Conservation (phyloP, 495 filamentous ascomycete species). For the Neurospora terricola region DNA sequence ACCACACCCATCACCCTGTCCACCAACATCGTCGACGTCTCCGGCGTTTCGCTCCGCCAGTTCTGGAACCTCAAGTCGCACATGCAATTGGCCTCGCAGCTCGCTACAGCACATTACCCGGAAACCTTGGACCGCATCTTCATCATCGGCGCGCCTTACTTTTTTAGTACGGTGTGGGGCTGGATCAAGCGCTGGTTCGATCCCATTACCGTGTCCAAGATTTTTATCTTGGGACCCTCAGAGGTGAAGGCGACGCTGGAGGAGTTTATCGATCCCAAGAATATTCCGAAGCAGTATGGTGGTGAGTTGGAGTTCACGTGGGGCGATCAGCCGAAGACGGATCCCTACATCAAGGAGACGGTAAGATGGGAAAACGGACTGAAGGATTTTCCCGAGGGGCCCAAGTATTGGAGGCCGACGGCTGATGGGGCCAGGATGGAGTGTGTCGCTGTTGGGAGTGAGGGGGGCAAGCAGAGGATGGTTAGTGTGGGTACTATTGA, state of each 20-base stretch:
- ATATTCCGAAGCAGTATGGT: slow-evolving; percentile 78
- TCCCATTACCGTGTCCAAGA: slow-evolving; percentile 84
- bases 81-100: slow-evolving; percentile 79
- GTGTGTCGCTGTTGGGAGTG: slow-evolving; percentile 35
- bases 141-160: slow-evolving; percentile 79
- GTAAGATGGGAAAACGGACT: slow-evolving; percentile 38
- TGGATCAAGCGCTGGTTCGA: slow-evolving; percentile 97
- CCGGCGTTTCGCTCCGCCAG: slow-evolving; percentile 72
- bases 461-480: slow-evolving; percentile 22
- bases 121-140: slow-evolving; percentile 84
- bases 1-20: slow-evolving; percentile 69
- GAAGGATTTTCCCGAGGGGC: slow-evolving; percentile 37
- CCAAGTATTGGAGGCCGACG: slow-evolving; percentile 36
- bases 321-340: slow-evolving; percentile 59
- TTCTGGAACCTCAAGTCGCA: slow-evolving; percentile 88
- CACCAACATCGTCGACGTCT: slow-evolving; percentile 86
- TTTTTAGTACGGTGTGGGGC: slow-evolving; percentile 90
- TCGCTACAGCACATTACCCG: slow-evolving; percentile 88
- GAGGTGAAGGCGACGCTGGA: slow-evolving; percentile 66
- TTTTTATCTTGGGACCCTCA: slow-evolving; percentile 66
- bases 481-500: slow-evolving; percentile 30
- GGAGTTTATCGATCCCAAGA: slow-evolving; percentile 66
- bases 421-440: slow-evolving; percentile 32
- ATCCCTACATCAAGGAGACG: slow-evolving; percentile 46
- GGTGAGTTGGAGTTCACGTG: slow-evolving; percentile 74